phyloP scores from a whole-genome alignment of 331 rosid species.

The Ulmus americana region DNA sequence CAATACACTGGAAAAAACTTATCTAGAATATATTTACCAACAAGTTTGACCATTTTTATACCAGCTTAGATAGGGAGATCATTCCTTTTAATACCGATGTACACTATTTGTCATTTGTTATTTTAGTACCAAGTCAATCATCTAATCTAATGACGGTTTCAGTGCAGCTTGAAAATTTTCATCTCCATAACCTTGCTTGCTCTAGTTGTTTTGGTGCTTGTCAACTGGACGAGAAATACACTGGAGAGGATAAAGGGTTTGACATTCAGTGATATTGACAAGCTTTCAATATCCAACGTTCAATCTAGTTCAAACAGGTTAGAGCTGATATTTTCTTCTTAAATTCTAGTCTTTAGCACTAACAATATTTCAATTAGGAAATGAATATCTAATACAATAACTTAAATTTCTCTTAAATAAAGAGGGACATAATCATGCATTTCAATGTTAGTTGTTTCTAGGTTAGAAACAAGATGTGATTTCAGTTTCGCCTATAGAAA shows the following conservation, averaged over 20 bases:
- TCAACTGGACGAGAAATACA: conserved; percentile 57
- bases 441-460: neutral
- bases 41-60: too few relatives aligned
- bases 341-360: too few relatives aligned
- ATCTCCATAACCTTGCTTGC: conserved; percentile 56
- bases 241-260: conserved; percentile 40
- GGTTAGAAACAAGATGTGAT: neutral
- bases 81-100: neutral
- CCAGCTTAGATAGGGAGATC: neutral
- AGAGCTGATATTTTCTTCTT: too few relatives aligned
- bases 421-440: neutral
- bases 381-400: neutral
- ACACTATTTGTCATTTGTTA: conserved; percentile 10
- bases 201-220: conserved; percentile 67
- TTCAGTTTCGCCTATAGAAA: neutral
- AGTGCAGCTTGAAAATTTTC: conserved; percentile 67
- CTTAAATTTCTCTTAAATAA: neutral
- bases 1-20: neutral
- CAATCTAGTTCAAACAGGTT: conserved; percentile 65
- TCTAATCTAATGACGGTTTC: conserved; percentile 16
- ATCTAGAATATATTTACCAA: too few relatives aligned
- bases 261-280: conserved; percentile 67
- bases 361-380: too few relatives aligned
- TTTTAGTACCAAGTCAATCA: neutral
- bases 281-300: conserved; percentile 78